Conservation (phyloP, 2,329 filamentous ascomycete species). For the Torrubiella hemipterigena region DNA sequence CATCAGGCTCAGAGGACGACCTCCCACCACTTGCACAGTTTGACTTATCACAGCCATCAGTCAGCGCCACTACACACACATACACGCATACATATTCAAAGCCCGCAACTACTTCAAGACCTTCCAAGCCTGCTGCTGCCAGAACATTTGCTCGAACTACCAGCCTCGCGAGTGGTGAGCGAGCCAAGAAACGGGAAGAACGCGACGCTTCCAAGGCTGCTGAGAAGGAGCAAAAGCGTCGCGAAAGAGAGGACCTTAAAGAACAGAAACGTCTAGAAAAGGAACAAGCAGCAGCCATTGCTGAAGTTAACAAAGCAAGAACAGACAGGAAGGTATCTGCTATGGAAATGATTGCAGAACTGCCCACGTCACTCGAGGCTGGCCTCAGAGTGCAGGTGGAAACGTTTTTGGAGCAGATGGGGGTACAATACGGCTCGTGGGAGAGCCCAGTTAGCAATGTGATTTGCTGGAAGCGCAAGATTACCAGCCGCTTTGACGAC, state of each 20-base stretch:
- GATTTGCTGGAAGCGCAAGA: conserved; percentile 58
- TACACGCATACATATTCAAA: conserved; percentile 7
- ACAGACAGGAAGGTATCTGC: conserved; percentile 63
- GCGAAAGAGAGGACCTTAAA: conserved; percentile 46
- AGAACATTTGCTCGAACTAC: not conserved
- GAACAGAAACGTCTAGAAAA: conserved; percentile 52
- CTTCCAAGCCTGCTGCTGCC: conserved; percentile 12
- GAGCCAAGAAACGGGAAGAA: conserved; percentile 24
- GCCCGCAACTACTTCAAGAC: conserved; percentile 11
- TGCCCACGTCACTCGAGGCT: conserved; percentile 44
- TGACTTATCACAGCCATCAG: conserved; percentile 16
- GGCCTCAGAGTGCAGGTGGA: conserved; percentile 32
- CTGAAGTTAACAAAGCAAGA: conserved; percentile 61
- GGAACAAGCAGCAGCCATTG: conserved; percentile 51
- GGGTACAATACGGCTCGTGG: conserved; percentile 33
- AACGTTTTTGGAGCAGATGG: conserved; percentile 36
- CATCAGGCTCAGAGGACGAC: conserved; percentile 27
- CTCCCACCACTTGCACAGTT: conserved; percentile 35
- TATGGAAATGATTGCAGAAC: conserved; percentile 65
- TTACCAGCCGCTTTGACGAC: conserved; percentile 50
- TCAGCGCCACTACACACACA: too few species aligned
- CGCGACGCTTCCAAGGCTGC: conserved; percentile 38
- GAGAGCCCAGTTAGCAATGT: conserved; percentile 36
- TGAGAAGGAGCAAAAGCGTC: conserved; percentile 42
- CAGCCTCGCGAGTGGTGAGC: conserved; percentile 16